Evolutionary conservation across 1,284 basidiomycete genomes (phyloP).

Genomic region (Sutorius eximius): DNA sequence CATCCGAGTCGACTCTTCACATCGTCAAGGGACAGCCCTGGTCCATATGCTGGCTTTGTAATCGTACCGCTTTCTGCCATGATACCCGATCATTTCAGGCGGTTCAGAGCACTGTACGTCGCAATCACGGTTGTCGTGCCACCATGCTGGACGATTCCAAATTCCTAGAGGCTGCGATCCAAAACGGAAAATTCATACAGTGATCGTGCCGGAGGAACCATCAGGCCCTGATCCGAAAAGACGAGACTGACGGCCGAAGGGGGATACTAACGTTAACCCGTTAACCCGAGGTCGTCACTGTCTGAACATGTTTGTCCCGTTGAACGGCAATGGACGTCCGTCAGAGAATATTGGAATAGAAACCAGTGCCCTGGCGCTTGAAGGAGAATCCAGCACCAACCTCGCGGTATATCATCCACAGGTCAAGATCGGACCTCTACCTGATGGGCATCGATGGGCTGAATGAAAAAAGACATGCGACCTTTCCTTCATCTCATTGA

Average conservation of each 20-base stretch:
- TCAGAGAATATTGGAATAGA: too few relatives aligned
- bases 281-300: too few relatives aligned
- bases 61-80: conserved; percentile 60
- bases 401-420: conserved; percentile 17
- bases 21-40: conserved; percentile 94
- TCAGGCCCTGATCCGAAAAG: too few relatives aligned
- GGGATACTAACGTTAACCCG: too few relatives aligned
- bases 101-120: conserved; percentile 91
- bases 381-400: too few relatives aligned
- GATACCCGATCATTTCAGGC: conserved; percentile 83
- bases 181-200: too few relatives aligned
- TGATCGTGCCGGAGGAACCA: too few relatives aligned
- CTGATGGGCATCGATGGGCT: not conserved
- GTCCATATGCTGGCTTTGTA: conserved; percentile 98
- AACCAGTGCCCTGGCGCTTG: too few relatives aligned
- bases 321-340: too few relatives aligned
- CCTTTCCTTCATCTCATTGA: not conserved
- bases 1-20: too few relatives aligned
- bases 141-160: conserved; percentile 89
- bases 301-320: too few relatives aligned
- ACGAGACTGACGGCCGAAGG: too few relatives aligned
- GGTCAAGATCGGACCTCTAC: not conserved
- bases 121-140: conserved; percentile 81
- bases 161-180: conserved; percentile 67
- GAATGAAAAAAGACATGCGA: not conserved